phyloP scores from a whole-genome alignment of 2,329 filamentous ascomycete species.

The Penicillium griseofulvum region DNA sequence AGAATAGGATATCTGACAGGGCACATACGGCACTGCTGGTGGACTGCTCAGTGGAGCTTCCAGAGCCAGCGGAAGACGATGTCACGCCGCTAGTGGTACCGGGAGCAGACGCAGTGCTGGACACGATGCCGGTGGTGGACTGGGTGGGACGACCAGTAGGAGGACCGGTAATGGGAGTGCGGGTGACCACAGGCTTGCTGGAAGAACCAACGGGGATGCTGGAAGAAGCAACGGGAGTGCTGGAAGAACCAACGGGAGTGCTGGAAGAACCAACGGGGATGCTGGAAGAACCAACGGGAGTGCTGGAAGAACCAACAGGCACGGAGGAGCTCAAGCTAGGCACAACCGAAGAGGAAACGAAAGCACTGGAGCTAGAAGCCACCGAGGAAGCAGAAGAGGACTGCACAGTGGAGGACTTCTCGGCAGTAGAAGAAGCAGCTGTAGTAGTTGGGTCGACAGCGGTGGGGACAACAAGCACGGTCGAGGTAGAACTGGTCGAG shows the following conservation, averaged over 20 bases:
- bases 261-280: conserved; percentile 2
- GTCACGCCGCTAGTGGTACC: conserved; percentile 29
- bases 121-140: conserved; percentile 1
- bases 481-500: conserved; percentile 11
- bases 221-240: background rate
- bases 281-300: conserved; percentile 1
- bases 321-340: background rate
- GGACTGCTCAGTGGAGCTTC: conserved; percentile 30
- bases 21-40: conserved; percentile 29
- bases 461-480: conserved; percentile 23
- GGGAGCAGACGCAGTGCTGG: conserved; percentile 15
- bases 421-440: conserved; percentile 1
- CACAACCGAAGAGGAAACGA: conserved; percentile 6
- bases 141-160: conserved; percentile 8
- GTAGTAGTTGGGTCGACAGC: conserved; percentile 1
- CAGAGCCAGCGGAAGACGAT: conserved; percentile 43
- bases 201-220: conserved; percentile 2
- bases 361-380: conserved; percentile 7
- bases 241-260: background rate
- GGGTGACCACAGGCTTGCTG: conserved; percentile 4
- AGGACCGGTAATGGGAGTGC: conserved; percentile 3
- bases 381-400: conserved; percentile 1
- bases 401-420: conserved; percentile 8
- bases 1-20: background rate
- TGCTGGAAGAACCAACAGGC: background rate